Evolutionary conservation across 75 land plant species (phyloP), one percentile per base, ranked within the genome.

Genomic region (Picea glauca): DNA sequence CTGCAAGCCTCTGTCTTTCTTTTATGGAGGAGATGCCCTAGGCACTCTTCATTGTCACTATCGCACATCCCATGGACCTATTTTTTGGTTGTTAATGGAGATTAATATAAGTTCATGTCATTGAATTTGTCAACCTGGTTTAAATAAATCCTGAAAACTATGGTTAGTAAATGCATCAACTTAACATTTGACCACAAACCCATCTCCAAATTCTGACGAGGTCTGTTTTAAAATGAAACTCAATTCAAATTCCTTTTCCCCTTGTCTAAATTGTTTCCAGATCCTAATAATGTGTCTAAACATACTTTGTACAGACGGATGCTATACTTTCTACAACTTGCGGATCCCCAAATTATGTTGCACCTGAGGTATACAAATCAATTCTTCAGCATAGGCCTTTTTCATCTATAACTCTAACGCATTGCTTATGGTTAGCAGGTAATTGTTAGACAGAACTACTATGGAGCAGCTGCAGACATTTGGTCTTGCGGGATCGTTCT

Each of bases 401-500:
- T 62, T 75, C 40, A 9, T 40, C 14, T 5, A 80, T 74, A 13
- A 23, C n/a, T n/a, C 54, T 50, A 13, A 23, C 43, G 3, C 30
- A 13, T 5, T 35, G 18, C 26, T 35, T 17, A 13, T 80, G 63
- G 50, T 63, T 11, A 32, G 56, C 79, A 90, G 92, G 84, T 91
- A 20, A 80, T 91, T 15, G 58, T 40, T n/a, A 58, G 78, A 40
- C 80, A 81, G 58, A 77, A 80, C 0, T 91, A 89, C 77, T 85
- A 87, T 31, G 93, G 93, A 78, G 84, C 89, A 56, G 79, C 89
- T 32, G 91, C 87, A 60, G 93, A 91, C 80, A 23, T 89, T 72
- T 91, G 91, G 91, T 87, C 93, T 33, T 91, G 93, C 76, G 93
- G 91, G 31, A 85, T 91, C 5, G 79, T 89, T 74, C 93, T 91